These are phyloP conservation scores for Ballota nigra DNA, from an alignment of 257 asterid species.

Conservation along the genomic window DNA sequence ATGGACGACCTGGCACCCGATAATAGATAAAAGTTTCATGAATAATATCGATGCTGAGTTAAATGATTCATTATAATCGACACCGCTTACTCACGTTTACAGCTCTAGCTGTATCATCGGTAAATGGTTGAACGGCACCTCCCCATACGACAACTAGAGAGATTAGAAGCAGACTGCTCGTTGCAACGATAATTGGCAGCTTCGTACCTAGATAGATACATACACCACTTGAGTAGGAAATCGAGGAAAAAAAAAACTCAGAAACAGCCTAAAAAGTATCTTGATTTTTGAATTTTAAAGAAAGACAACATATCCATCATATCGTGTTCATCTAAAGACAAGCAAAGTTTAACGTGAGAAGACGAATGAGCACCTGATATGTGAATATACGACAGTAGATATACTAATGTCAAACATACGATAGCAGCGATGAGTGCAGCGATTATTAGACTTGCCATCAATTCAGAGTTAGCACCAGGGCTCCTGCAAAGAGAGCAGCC, in stretches of 20 bases:
- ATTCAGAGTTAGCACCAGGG: constrained; percentile 85
- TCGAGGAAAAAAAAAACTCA: background rate
- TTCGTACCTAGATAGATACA: constrained; percentile 50
- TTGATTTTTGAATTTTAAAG: background rate
- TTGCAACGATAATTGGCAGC: constrained; percentile 45
- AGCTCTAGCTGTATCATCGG: constrained; percentile 81
- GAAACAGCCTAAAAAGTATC: background rate
- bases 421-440: constrained; percentile 67
- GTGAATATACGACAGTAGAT: constrained; percentile 84
- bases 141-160: constrained; percentile 52
- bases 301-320: background rate
- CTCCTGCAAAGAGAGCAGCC: constrained; percentile 50
- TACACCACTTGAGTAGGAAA: background rate
- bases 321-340: background rate
- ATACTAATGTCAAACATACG: constrained; percentile 71
- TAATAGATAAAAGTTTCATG: background rate
- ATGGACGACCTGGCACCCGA: constrained; percentile 65
- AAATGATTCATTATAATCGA: background rate
- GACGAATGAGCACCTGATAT: constrained; percentile 63
- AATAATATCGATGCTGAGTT: background rate
- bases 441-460: constrained; percentile 55
- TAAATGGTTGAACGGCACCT: constrained; percentile 72
- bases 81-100: constrained; percentile 63
- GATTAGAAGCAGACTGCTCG: constrained; percentile 42
- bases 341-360: background rate